Percentiles rank a stretch among this genome's conserved stretches.
Conservation (phyloP, 2,329 filamentous ascomycete genomes). For the Graphium sp. region DNA sequence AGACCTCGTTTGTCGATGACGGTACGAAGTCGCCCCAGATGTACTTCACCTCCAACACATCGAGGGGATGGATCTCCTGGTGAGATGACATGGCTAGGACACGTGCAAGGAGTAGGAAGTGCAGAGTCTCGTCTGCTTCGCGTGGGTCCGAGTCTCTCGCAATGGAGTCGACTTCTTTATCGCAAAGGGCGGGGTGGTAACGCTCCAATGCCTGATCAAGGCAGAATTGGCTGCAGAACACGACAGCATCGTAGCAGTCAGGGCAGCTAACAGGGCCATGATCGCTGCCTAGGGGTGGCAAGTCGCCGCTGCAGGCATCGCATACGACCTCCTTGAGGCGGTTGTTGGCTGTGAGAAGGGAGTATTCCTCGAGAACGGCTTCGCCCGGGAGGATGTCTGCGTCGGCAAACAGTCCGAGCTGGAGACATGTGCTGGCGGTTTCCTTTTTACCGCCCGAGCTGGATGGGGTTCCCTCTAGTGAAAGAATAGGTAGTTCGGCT, state of each 20-base stretch:
- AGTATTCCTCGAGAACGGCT: slow-evolving; percentile 64
- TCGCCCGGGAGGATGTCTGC: slow-evolving; percentile 65
- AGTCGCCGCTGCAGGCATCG: slow-evolving; percentile 67
- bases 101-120: slow-evolving; percentile 45
- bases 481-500: slow-evolving; percentile 57
- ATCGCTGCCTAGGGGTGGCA: slow-evolving; percentile 41
- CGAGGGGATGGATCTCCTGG: slow-evolving; percentile 42
- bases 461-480: slow-evolving; percentile 15
- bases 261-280: slow-evolving; percentile 34
- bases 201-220: slow-evolving; percentile 36
- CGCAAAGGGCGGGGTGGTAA: slow-evolving; percentile 50
- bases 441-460: slow-evolving; percentile 30
- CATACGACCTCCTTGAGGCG: slow-evolving; percentile 74
- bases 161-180: slow-evolving; percentile 48
- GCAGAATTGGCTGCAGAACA: slow-evolving; percentile 48
- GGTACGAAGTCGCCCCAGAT: slow-evolving; percentile 54
- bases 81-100: slow-evolving; percentile 46
- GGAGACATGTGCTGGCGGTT: slow-evolving; percentile 43
- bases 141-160: slow-evolving; percentile 44
- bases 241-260: slow-evolving; percentile 47
- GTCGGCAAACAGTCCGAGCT: slow-evolving; percentile 82
- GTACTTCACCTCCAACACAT: slow-evolving; percentile 47
- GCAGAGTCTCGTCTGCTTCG: slow-evolving; percentile 43
- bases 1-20: slow-evolving; percentile 26
- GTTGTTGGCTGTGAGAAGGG: slow-evolving; percentile 77